Base-by-base conservation (phyloP, 441 rosid species). In the Erodium texanum region DNA sequence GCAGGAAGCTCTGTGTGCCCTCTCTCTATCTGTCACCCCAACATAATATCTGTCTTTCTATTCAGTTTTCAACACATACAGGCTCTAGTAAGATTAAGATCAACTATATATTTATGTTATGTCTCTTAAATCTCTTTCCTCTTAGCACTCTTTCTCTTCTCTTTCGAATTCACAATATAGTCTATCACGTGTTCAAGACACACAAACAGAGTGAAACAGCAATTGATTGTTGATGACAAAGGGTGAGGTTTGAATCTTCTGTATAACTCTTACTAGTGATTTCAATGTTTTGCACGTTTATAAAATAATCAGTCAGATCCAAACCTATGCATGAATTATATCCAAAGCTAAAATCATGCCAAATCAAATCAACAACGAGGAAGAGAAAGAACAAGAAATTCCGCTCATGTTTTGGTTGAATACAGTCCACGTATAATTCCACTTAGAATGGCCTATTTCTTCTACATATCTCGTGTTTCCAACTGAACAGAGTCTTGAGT, bases 1-100 rank as follows among this genome's bases (percentile, higher is more conserved):
- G 74, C 71, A 43, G 15, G 76, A 68, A 68, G 71, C 79, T 68
- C 34, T 75, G 70, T 32, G 82, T 79, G 79, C 77, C 73, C 24
- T 63, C 79, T 34, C 71, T 75, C 82, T 71, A 8, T 73, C 79
- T 64, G 77, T 79, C 79, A 38, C 29, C 68, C 9, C 61, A 54
- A 54, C 11, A 16, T 65, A n/a, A 65, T 65, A 36, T 48, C 29
- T 48, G 32, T 65, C 41, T 19, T 4, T 38, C 22, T 52, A 18
- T 16, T 18, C 1, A 52, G 59, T 54, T 54, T 9, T 7, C 23
- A 8, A 43, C 15, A 14, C 11, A 43, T 2, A 43, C 50, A 43
- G 3, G 50, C n/a, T 43, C 50, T 43, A 43, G 50, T 14, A 12
- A 43, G 50, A 43, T 43, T 43, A 15, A 5, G 50, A 2, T 43